Conservation (phyloP, 371 early-diverging fungal genomes). For the Circinella minor region DNA sequence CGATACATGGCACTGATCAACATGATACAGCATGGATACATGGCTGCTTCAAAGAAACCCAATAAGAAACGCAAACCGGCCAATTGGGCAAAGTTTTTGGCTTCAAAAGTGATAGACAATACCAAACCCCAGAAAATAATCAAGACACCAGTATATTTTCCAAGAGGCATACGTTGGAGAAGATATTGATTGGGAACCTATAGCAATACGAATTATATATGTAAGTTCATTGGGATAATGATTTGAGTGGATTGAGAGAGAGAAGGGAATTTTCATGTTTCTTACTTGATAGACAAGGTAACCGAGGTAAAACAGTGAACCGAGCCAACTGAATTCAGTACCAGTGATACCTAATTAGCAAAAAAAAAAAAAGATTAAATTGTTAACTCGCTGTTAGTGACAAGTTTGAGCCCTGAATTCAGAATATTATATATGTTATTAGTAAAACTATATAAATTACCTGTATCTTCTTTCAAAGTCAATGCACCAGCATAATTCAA, state of each 20-base stretch:
- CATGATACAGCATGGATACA: conserved; percentile 35
- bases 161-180: conserved; percentile 32
- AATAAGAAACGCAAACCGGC: conserved; percentile 36
- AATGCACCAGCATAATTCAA: conserved; percentile 31
- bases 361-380: no score
- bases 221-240: neutral
- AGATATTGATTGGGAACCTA: conserved; percentile 35
- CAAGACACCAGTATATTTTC: conserved; percentile 27
- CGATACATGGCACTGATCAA: conserved; percentile 31
- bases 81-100: conserved; percentile 31
- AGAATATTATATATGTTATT: neutral
- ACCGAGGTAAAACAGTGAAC: conserved; percentile 40
- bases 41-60: conserved; percentile 37
- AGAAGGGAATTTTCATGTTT: neutral
- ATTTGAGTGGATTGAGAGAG: neutral
- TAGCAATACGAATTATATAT: neutral
- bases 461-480: conserved; percentile 28
- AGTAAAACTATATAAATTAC: neutral
- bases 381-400: no score
- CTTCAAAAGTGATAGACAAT: conserved; percentile 25
- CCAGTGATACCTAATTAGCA: conserved; percentile 8
- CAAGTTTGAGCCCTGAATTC: neutral
- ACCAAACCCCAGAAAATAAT: conserved; percentile 36
- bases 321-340: conserved; percentile 31
- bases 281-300: conserved; percentile 37